A percentile compares a stretch with the other conserved stretches of the same genome.
These are phyloP conservation scores for Huntiella bhutanensis DNA, from an alignment of 2,329 filamentous ascomycete species.

Conservation along the genomic window DNA sequence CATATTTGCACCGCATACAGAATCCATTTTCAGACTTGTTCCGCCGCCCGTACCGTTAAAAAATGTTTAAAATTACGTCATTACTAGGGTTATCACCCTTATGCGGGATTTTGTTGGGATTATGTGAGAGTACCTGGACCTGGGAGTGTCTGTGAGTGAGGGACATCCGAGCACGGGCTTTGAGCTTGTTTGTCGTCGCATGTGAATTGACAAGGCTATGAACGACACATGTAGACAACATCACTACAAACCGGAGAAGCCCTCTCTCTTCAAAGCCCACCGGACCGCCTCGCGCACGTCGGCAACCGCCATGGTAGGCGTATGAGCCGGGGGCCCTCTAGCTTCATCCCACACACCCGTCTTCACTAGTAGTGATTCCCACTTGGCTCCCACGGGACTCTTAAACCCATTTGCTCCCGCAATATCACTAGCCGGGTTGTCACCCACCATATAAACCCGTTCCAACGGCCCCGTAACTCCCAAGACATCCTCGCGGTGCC, in stretches of 20 bases:
- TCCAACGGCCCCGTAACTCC: conserved; percentile 28
- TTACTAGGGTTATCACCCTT: no score
- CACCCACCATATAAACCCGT: conserved; percentile 85
- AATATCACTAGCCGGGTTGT: conserved; percentile 82
- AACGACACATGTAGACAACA: conserved; percentile 1
- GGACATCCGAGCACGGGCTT: no score
- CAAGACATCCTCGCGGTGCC: conserved; percentile 28
- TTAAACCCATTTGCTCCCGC: conserved; percentile 61
- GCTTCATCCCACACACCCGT: conserved; percentile 52
- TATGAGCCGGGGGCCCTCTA: conserved; percentile 32
- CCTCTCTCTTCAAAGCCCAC: conserved; percentile 49
- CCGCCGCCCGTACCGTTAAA: no score
- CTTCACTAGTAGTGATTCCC: conserved; percentile 58
- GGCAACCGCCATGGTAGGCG: conserved; percentile 46
- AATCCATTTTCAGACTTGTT: no score
- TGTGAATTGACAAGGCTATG: no score
- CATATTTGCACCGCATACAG: no score
- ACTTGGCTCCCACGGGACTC: conserved; percentile 48
- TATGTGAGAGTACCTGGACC: no score
- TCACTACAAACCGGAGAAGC: conserved; percentile 20
- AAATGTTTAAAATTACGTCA: no score
- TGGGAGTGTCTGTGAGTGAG: no score
- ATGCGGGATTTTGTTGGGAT: no score
- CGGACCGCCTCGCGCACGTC: conserved; percentile 61
- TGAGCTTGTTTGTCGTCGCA: no score